A percentile compares a stretch with the other conserved stretches of the same genome.
phyloP scores from a whole-genome alignment of 1,284 basidiomycete species.

The Phlebopus sp. region DNA sequence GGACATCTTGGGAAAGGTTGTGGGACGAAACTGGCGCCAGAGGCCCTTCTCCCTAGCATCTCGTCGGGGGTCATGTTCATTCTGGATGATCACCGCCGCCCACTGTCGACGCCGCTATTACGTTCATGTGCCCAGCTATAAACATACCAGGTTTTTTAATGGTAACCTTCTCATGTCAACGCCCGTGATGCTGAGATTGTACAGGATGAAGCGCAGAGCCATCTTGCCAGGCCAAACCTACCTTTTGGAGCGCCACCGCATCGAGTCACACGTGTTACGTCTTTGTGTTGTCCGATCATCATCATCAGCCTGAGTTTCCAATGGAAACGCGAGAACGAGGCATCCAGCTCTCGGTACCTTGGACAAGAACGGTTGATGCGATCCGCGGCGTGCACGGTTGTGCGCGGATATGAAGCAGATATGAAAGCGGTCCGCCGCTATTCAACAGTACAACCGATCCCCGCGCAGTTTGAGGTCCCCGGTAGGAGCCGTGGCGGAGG shows the following conservation, averaged over 20 bases:
- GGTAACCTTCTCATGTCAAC: slow-evolving; percentile 1
- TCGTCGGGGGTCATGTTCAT: no score
- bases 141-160: not conserved
- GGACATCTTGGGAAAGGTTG: no score
- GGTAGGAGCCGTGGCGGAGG: not conserved
- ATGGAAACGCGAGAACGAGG: slow-evolving; percentile 24
- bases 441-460: slow-evolving; percentile 1
- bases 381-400: slow-evolving; percentile 24
- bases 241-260: not conserved
- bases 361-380: slow-evolving; percentile 28
- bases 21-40: no score
- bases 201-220: not conserved
- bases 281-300: slow-evolving; percentile 9
- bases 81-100: no score
- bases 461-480: not conserved
- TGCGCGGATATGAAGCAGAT: slow-evolving; percentile 29
- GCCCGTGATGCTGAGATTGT: not conserved
- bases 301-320: slow-evolving; percentile 20
- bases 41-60: no score
- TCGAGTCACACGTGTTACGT: slow-evolving; percentile 2
- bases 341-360: slow-evolving; percentile 28
- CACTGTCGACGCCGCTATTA: no score
- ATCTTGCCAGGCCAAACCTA: not conserved
- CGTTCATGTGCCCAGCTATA: not conserved
- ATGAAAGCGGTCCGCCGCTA: slow-evolving; percentile 13